Percentiles rank a stretch among this genome's conserved stretches.
Conservation (phyloP, 2,329 filamentous ascomycete genomes). For the Corynespora cassiicola region DNA sequence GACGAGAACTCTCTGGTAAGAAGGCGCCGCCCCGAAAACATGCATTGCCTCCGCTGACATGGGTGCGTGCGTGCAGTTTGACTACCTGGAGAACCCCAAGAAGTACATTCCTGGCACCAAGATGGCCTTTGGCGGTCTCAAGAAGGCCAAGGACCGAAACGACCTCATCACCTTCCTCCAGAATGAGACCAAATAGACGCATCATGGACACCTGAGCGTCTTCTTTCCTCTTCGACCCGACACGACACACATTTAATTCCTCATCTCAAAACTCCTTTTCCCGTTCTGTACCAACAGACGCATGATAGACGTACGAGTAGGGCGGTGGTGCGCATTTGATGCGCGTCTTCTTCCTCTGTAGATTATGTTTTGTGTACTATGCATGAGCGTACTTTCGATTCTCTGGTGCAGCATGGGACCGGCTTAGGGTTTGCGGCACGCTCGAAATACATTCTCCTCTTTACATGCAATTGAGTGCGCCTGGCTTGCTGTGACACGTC, state of each 20-base stretch:
- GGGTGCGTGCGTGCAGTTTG: constrained; percentile 66
- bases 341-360: constrained; percentile 37
- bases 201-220: constrained; percentile 27
- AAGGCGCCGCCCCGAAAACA: not conserved
- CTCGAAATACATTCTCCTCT: constrained; percentile 46
- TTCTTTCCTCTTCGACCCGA: constrained; percentile 22
- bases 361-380: constrained; percentile 44
- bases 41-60: not conserved
- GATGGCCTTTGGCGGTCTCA: constrained; percentile 99
- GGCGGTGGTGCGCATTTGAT: constrained; percentile 27
- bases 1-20: constrained; percentile 81
- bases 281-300: constrained; percentile 43
- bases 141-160: constrained; percentile 99
- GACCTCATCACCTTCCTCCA: constrained; percentile 91
- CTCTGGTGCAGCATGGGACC: constrained; percentile 41
- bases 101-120: constrained; percentile 99
- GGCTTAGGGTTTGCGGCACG: constrained; percentile 41
- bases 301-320: constrained; percentile 50
- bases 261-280: constrained; percentile 26
- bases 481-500: too few relatives aligned
- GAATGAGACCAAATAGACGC: constrained; percentile 71
- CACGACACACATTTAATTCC: constrained; percentile 35
- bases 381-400: constrained; percentile 37
- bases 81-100: constrained; percentile 99
- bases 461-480: too few relatives aligned